Conservation (phyloP, 192 early-diverging fungal species). For the Backusella sp. region DNA sequence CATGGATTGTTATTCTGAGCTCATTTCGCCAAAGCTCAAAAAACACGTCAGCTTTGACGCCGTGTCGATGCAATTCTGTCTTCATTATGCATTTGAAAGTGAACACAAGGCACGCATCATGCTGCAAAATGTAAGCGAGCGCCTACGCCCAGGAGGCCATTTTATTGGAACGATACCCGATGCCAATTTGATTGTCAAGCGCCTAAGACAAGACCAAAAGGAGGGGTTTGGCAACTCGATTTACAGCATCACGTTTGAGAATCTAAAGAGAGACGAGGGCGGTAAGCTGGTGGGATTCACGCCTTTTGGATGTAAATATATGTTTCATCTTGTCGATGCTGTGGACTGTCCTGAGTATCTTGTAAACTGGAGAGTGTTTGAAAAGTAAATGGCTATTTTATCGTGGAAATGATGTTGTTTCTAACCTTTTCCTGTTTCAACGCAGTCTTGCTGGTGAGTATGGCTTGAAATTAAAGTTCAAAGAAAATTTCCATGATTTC, state of each 20-base stretch:
- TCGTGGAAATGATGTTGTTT: background rate
- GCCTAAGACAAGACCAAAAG: constrained; percentile 32
- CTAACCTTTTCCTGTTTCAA: background rate
- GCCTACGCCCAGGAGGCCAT: constrained; percentile 69
- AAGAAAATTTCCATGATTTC: constrained; percentile 81
- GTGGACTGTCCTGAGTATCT: constrained; percentile 97
- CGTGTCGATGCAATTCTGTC: constrained; percentile 94
- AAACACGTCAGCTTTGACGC: constrained; percentile 66
- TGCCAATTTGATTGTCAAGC: constrained; percentile 78
- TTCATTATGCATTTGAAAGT: constrained; percentile 93
- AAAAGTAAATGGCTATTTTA: constrained; percentile 45
- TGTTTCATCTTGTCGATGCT: constrained; percentile 92
- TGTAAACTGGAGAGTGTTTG: constrained; percentile 81
- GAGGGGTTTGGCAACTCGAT: constrained; percentile 82
- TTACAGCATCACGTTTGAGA: constrained; percentile 86
- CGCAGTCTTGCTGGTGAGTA: constrained; percentile 78
- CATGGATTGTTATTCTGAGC: constrained; percentile 83
- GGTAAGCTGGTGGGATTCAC: constrained; percentile 43
- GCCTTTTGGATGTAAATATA: constrained; percentile 80
- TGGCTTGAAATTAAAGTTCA: constrained; percentile 73
- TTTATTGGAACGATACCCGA: constrained; percentile 96
- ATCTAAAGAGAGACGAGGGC: constrained; percentile 36
- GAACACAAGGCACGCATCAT: constrained; percentile 80
- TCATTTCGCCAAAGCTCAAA: constrained; percentile 54
- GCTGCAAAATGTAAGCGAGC: constrained; percentile 73